A percentile compares a stretch with the other conserved stretches of the same genome.
phyloP scores from a whole-genome alignment of 352 stramenopile genomes.

The Globisporangium polare region DNA sequence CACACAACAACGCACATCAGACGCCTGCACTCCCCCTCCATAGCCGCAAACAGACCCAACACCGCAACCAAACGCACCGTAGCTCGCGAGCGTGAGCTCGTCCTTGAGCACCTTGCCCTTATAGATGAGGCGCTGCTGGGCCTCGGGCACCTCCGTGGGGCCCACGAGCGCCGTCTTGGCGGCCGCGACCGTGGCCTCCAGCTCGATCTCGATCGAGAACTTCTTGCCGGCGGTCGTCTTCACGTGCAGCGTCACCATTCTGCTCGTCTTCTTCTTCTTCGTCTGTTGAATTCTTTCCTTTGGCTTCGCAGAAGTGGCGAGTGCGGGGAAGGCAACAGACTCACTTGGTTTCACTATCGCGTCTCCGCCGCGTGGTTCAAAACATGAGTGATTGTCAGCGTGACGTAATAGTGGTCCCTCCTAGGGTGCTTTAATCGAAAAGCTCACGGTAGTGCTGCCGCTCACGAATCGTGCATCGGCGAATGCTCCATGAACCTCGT shows the following conservation, averaged over 20 bases:
- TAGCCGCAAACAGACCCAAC: not conserved
- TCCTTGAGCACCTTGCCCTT: slow-evolving; percentile 91
- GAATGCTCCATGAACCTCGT: no score
- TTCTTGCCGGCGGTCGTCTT: slow-evolving; percentile 85
- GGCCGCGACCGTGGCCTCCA: slow-evolving; percentile 63
- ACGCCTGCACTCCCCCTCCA: not conserved
- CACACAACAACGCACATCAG: not conserved
- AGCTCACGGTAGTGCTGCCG: not conserved
- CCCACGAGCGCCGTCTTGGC: slow-evolving; percentile 77
- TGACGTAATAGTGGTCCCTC: not conserved
- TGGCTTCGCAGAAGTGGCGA: not conserved
- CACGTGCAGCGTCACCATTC: slow-evolving; percentile 74
- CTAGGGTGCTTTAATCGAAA: not conserved
- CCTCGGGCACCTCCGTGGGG: slow-evolving; percentile 60
- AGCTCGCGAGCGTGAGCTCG: slow-evolving; percentile 77
- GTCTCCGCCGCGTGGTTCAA: not conserved
- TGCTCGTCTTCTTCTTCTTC: not conserved
- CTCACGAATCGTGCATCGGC: no score
- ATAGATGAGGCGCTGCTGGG: slow-evolving; percentile 86
- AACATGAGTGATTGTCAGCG: not conserved
- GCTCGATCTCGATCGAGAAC: slow-evolving; percentile 66
- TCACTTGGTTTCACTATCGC: slow-evolving; percentile 1
- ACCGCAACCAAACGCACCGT: slow-evolving; percentile 37
- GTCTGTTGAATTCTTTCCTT: not conserved
- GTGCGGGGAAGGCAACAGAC: not conserved